These are phyloP conservation scores for Penicillium carneum DNA, from an alignment of 2,329 filamentous ascomycete genomes.

Conservation along the genomic window DNA sequence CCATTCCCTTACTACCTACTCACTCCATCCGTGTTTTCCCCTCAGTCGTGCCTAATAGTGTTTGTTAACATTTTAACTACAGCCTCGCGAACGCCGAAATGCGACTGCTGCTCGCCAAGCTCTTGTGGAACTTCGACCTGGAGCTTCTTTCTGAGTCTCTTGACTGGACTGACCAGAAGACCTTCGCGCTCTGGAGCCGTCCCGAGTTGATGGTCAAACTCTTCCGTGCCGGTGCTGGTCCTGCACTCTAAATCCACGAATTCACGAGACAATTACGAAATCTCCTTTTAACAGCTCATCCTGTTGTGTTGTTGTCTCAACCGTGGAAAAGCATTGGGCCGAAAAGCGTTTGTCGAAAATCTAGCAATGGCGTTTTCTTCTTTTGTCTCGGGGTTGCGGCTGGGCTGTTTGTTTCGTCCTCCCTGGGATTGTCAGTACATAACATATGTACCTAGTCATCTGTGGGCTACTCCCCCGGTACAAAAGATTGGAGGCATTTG, in stretches of 20 bases:
- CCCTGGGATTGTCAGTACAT: not conserved
- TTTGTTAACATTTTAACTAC: slow-evolving; percentile 5
- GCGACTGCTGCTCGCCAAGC: slow-evolving; percentile 50
- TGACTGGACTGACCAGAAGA: slow-evolving; percentile 41
- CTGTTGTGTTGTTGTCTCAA: not conserved
- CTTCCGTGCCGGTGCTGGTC: slow-evolving; percentile 20
- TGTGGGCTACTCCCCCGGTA: not conserved
- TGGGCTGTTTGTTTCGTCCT: slow-evolving; percentile 11
- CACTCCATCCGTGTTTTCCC: not conserved
- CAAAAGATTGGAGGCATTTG: not conserved
- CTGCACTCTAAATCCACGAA: not conserved
- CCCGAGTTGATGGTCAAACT: slow-evolving; percentile 41
- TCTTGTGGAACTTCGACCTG: slow-evolving; percentile 51
- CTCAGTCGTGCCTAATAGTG: not conserved
- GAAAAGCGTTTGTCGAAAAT: not conserved
- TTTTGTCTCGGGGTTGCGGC: slow-evolving; percentile 5
- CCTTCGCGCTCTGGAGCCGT: slow-evolving; percentile 51
- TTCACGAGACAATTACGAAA: not conserved
- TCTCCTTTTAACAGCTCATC: not conserved
- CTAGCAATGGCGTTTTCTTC: not conserved
- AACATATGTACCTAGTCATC: not conserved
- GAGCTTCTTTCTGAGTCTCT: slow-evolving; percentile 41
- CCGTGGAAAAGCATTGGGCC: not conserved
- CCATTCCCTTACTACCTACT: not conserved
- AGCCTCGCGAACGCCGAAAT: slow-evolving; percentile 49